These are phyloP conservation scores for Ramularia collo-cygni DNA, from an alignment of 2,329 filamentous ascomycete genomes.

Conservation along the genomic window DNA sequence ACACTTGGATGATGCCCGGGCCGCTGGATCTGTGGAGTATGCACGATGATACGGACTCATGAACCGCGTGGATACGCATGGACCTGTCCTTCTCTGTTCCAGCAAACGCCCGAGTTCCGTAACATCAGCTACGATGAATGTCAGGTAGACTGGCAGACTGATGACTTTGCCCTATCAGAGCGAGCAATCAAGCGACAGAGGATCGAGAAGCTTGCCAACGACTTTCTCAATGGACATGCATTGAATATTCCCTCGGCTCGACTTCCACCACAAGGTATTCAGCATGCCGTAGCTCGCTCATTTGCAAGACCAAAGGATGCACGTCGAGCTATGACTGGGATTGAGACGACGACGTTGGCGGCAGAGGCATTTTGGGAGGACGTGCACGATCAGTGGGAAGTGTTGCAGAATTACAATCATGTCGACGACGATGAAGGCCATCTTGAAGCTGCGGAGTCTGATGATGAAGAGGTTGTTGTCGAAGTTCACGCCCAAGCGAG, in stretches of 20 bases:
- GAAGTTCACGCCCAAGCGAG: conserved; percentile 15
- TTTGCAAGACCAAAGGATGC: conserved; percentile 48
- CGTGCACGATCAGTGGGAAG: conserved; percentile 13
- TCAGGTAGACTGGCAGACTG: conserved; percentile 37
- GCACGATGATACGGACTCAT: conserved; percentile 26
- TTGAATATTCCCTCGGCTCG: conserved; percentile 54
- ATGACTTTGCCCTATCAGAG: conserved; percentile 47
- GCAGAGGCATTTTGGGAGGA: conserved; percentile 5
- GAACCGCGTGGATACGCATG: conserved; percentile 25
- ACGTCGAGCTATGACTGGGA: conserved; percentile 36
- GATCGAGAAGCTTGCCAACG: conserved; percentile 53
- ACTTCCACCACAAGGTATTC: conserved; percentile 19
- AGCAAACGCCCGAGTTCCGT: conserved; percentile 24
- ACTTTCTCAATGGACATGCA: conserved; percentile 51
- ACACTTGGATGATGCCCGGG: too few species aligned
- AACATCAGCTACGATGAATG: conserved; percentile 21
- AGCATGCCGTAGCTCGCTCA: conserved; percentile 6
- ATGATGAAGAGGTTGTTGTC: conserved; percentile 4
- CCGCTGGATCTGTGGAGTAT: too few species aligned
- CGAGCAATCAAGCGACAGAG: conserved; percentile 46
- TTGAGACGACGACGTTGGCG: conserved; percentile 1
- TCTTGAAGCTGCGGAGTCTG: neutral
- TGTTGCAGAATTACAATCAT: conserved; percentile 1
- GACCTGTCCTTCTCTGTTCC: conserved; percentile 26
- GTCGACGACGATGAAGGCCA: neutral